Evolutionary conservation across 192 early-diverging fungal genomes (phyloP).

Genomic region (Chytriomyces confervae): DNA sequence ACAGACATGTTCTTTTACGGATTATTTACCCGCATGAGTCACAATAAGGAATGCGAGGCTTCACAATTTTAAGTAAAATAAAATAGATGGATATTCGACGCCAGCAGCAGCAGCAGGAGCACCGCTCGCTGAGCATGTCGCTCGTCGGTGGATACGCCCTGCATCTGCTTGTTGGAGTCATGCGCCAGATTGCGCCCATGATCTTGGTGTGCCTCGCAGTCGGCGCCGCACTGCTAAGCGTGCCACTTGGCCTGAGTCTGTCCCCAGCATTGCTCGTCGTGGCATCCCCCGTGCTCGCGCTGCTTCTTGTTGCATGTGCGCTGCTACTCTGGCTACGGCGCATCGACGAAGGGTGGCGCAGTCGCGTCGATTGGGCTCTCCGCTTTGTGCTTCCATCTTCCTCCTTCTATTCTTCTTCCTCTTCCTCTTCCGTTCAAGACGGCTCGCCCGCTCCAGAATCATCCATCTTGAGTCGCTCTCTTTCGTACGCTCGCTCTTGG

Average conservation of each 20-base stretch:
- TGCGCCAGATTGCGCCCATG: conserved; percentile 3
- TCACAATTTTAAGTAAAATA: background rate
- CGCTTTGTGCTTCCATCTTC: background rate
- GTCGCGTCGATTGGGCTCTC: background rate
- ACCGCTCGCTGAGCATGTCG: background rate
- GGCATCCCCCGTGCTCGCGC: conserved; percentile 6
- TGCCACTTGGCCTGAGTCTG: conserved; percentile 13
- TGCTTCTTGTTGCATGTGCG: background rate
- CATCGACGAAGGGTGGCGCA: conserved; percentile 1
- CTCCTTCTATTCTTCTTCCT: background rate
- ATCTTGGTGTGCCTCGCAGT: background rate
- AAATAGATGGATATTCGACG: background rate
- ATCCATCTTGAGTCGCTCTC: background rate
- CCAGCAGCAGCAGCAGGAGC: background rate
- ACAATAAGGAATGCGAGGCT: background rate
- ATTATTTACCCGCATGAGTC: background rate
- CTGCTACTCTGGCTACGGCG: conserved; percentile 6
- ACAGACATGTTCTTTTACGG: conserved; percentile 1
- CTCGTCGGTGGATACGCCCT: conserved; percentile 10
- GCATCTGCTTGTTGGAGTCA: background rate
- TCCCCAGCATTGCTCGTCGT: conserved; percentile 13
- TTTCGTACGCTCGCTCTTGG: background rate
- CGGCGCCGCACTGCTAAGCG: background rate
- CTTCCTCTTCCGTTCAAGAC: background rate
- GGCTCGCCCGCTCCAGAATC: background rate